Evolutionary conservation across 2,329 filamentous ascomycete genomes (phyloP).

Genomic region (Tympanopsis confertula): DNA sequence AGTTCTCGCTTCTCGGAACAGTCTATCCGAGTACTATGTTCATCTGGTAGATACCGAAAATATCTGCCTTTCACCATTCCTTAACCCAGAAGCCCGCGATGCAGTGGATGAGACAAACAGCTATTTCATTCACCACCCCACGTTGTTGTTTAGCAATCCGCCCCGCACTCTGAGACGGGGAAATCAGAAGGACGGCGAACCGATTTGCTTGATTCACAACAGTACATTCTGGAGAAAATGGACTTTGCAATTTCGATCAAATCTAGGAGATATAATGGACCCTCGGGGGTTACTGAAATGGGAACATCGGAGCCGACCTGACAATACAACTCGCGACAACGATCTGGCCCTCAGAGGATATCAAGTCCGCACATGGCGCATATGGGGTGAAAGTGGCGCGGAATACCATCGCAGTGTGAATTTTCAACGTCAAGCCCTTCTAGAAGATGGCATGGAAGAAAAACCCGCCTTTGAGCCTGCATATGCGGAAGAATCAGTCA

Average conservation of each 20-base stretch:
- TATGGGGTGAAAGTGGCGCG: neutral
- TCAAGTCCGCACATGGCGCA: neutral
- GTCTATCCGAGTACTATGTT: too few relatives aligned
- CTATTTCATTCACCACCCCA: neutral
- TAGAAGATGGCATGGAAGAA: neutral
- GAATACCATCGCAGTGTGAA: neutral
- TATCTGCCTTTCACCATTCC: too few relatives aligned
- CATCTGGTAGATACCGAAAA: too few relatives aligned
- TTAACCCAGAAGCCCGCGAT: neutral
- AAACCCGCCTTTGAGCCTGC: neutral
- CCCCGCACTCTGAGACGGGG: neutral
- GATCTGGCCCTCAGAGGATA: neutral
- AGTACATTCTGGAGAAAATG: neutral
- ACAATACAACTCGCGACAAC: neutral
- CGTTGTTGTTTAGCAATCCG: neutral
- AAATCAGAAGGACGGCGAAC: neutral
- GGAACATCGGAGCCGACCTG: neutral
- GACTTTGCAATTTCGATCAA: neutral
- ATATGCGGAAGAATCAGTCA: neutral
- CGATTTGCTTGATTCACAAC: neutral
- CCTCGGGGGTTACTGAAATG: neutral
- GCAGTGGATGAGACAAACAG: neutral
- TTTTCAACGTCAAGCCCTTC: neutral
- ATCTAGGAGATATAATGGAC: neutral
- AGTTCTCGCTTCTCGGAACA: too few relatives aligned